Percentiles rank a stretch among this genome's conserved stretches.
Conservation (phyloP, 2,329 filamentous ascomycete genomes). For the Shiraia sp. region DNA sequence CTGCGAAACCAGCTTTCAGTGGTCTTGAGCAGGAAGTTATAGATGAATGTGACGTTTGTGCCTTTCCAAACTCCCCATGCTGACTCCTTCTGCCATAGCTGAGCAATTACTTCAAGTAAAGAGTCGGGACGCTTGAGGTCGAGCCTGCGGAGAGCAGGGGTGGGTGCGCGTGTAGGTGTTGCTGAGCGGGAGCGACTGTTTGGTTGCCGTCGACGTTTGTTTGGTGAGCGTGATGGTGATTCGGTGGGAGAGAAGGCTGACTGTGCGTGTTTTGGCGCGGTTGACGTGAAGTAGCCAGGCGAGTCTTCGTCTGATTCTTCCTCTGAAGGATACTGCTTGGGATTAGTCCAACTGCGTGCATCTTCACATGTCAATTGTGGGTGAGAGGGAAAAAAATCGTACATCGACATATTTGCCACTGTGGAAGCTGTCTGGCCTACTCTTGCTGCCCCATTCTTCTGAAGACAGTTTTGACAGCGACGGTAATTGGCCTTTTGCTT, state of each 20-base stretch:
- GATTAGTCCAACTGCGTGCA: conserved; percentile 1
- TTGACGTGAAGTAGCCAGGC: conserved; percentile 80
- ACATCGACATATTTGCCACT: conserved; percentile 43
- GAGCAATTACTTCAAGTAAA: conserved; percentile 80
- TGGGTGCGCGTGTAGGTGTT: conserved; percentile 46
- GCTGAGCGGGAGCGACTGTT: conserved; percentile 45
- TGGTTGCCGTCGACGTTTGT: conserved; percentile 40
- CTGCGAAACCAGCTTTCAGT: conserved; percentile 92
- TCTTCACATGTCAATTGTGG: conserved; percentile 19
- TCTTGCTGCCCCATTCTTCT: conserved; percentile 24
- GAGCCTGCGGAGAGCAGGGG: conserved; percentile 62
- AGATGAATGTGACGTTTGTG: conserved; percentile 89
- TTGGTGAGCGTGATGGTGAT: conserved; percentile 43
- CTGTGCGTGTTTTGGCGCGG: conserved; percentile 56
- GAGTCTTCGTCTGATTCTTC: conserved; percentile 73
- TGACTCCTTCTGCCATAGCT: conserved; percentile 87
- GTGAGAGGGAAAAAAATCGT: conserved; percentile 4
- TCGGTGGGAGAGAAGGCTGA: conserved; percentile 35
- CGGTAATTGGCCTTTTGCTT: conserved; percentile 47
- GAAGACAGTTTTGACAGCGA: conserved; percentile 18
- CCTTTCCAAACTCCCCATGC: conserved; percentile 93
- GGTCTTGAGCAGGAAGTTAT: conserved; percentile 82
- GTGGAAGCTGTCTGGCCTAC: conserved; percentile 36
- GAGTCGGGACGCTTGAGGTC: conserved; percentile 76
- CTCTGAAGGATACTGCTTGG: conserved; percentile 57